Base-by-base conservation (phyloP, 352 stramenopile genomes). In the Thalassiosira pacifica region DNA sequence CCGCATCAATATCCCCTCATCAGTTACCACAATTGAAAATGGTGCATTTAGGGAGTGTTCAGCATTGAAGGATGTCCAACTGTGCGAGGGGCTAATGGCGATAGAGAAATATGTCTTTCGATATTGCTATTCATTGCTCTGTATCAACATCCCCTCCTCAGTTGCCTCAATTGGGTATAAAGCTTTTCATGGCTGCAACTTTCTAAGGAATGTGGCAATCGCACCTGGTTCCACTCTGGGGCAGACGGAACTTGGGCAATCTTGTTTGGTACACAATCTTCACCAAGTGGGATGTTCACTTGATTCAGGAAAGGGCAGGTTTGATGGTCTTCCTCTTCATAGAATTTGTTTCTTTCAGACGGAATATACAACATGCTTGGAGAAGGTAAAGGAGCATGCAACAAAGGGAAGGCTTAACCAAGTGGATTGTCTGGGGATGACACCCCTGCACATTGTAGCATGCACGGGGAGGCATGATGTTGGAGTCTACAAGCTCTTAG, bases 361-460 rank as follows among this genome's bases (percentile, higher is more conserved):
- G n/a, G n/a, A n/a, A n/a, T n/a, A n/a, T n/a, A n/a, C n/a, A n/a
- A n/a, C n/a, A n/a, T n/a, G n/a, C n/a, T n/a, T n/a, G n/a, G n/a
- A n/a, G n/a, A n/a, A n/a, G n/a, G n/a, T n/a, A n/a, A n/a, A n/a
- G n/a, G 13, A 48, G 6, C 37, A 48, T 13, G 37, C 37, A 48
- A 48, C 37, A 48, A 48, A 48, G 6, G 13, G 6, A 48, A 48
- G 37, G 37, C 13, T 13, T 48, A 48, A 13, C 37, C 37, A 48
- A 48, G 13, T 60, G 22, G 77, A 85, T 64, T 55, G 59, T 34
- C 69, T 85, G 9, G 77, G 77, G 24, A 80, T 85, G 68, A 85
- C 59, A 9, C 60, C 77, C 8, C 60, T 85, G 9, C 77, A 85
- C 45, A 80, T 79, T 42, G 48, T 85, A 22, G 57, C 60, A n/a